Evolutionary conservation across 2,329 filamentous ascomycete genomes (phyloP).

Genomic region (Colletotrichum nymphaeae): DNA sequence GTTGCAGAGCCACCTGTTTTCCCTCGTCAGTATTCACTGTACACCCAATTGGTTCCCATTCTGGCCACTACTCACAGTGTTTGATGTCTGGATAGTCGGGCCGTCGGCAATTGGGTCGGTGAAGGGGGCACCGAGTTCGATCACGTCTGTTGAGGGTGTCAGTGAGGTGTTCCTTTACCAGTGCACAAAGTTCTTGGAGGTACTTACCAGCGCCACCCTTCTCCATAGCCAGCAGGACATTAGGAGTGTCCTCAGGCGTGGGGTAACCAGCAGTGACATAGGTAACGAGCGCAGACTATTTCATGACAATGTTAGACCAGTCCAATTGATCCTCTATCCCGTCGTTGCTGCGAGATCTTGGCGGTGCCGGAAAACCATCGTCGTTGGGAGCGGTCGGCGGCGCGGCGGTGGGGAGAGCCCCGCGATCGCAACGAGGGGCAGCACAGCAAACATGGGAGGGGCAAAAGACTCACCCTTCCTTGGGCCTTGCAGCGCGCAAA

Average conservation of each 20-base stretch:
- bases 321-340: not conserved
- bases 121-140: slow-evolving; percentile 96
- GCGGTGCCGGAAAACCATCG: not conserved
- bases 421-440: slow-evolving; percentile 42
- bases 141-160: slow-evolving; percentile 72
- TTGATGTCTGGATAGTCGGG: slow-evolving; percentile 94
- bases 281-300: slow-evolving; percentile 85
- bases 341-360: not conserved
- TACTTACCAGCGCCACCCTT: slow-evolving; percentile 86
- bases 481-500: slow-evolving; percentile 70
- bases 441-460: slow-evolving; percentile 18
- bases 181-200: not conserved
- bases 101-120: slow-evolving; percentile 98
- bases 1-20: slow-evolving; percentile 76
- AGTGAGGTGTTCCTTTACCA: not conserved
- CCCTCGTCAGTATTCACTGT: not conserved
- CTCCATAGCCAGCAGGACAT: slow-evolving; percentile 89
- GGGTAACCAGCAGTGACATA: slow-evolving; percentile 98
- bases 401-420: not conserved
- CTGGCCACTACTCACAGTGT: slow-evolving; percentile 71
- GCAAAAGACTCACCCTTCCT: slow-evolving; percentile 60
- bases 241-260: slow-evolving; percentile 81
- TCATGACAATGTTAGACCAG: not conserved
- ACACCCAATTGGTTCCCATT: slow-evolving; percentile 10
- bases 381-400: not conserved